phyloP scores from a whole-genome alignment of 176 grass and related monocot species.

The Triticum urartu region DNA sequence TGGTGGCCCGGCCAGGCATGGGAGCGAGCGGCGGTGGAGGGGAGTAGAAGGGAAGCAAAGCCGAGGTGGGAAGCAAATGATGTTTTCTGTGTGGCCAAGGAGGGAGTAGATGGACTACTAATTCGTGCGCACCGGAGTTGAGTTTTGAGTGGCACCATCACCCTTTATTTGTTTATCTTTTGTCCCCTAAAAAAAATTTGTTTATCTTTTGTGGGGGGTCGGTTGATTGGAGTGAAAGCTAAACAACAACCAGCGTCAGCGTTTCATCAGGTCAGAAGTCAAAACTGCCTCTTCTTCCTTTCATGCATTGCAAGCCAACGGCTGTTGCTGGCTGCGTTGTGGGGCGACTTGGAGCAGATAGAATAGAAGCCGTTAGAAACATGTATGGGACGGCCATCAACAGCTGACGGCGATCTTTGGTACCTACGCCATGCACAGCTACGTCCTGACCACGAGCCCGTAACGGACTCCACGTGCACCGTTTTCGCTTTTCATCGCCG shows the following conservation, averaged over 20 bases:
- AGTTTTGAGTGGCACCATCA: neutral
- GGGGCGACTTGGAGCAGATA: neutral
- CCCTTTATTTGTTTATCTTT: too few species aligned
- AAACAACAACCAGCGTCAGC: too few species aligned
- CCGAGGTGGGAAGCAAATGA: constrained; percentile 2
- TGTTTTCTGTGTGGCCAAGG: neutral
- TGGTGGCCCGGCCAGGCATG: constrained; percentile 2
- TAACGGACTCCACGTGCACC: neutral
- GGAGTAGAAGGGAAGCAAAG: constrained; percentile 47
- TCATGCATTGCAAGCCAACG: too few species aligned
- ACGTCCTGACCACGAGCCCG: neutral
- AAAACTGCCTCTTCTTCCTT: too few species aligned
- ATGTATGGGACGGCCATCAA: neutral
- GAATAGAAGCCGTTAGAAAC: neutral
- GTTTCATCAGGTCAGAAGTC: too few species aligned
- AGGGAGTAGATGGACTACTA: neutral
- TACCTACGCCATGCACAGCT: neutral
- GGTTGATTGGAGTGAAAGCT: too few species aligned
- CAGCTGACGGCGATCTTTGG: neutral
- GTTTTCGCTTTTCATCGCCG: neutral
- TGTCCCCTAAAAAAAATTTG: too few species aligned
- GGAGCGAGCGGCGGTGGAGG: neutral
- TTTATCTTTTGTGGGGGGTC: too few species aligned
- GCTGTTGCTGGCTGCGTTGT: too few species aligned
- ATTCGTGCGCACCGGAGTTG: neutral